Base-by-base conservation (phyloP, 139 green algal genomes). In the Haematococcus lacustris region DNA sequence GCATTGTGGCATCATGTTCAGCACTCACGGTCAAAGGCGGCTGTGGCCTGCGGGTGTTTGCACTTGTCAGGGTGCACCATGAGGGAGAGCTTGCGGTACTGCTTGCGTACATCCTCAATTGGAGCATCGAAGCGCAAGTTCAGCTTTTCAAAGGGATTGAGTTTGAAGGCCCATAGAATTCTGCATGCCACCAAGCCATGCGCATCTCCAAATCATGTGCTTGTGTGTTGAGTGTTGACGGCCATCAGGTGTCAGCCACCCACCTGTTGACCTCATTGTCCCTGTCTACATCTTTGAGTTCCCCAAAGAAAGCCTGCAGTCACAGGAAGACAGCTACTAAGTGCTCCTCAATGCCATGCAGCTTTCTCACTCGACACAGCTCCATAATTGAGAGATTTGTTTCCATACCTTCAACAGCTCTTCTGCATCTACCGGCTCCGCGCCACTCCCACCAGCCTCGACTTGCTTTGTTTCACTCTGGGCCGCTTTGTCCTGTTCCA, bases 101-200 rank as follows among this genome's bases (percentile, higher is more conserved):
- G 84, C 33, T 80, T 80, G 40, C 85, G 87, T 0, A 97, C 75
- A n/a, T 98, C 93, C 62, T 96, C 89, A 0, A 67, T 25, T 17
- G 78, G 87, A 3, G 88, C 85, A 37, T 94, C 88, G 64, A 96
- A 96, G 1, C 76, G 71, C 69, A 98, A 71, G 66, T 90, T 90
- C 7, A 98, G 78, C 69, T 96, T 87, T 78, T 98, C 94, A 80
- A 89, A 98, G 0, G 94, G 94, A 68, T 98, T 98, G 5, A 98
- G 85, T 79, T 98, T 97, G 85, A 98, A 98, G 1, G 91, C 88
- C 50, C 80, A 83, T 37, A 98, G 73, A 7, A 98, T 91, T 39
- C 94, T 88, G 74, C n/a, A 33, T 35, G 68, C 21, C 41, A 37
- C n/a, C n/a, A n/a, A n/a, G n/a, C n/a, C n/a, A n/a, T n/a, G n/a